phyloP scores from a whole-genome alignment of 2,329 filamentous ascomycete genomes.

The Lecanicillium sp. region DNA sequence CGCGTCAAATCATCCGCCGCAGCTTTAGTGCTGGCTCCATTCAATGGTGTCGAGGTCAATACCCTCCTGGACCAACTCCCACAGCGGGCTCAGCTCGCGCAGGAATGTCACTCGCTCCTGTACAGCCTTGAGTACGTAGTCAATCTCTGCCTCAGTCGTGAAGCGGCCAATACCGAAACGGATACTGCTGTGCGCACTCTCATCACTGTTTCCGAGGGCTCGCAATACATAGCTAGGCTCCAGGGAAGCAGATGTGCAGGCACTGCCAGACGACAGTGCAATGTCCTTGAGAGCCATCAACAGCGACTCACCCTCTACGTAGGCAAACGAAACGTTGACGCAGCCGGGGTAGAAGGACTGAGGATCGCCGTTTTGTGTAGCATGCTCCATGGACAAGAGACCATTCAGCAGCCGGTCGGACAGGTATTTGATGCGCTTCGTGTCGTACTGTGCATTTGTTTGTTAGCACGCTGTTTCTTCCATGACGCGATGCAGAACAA shows the following conservation, averaged over 20 bases:
- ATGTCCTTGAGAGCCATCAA: slow-evolving; percentile 99
- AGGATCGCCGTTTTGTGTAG: slow-evolving; percentile 79
- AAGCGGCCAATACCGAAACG: slow-evolving; percentile 96
- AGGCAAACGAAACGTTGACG: slow-evolving; percentile 97
- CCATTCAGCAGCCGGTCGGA: slow-evolving; percentile 79
- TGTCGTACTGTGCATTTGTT: slow-evolving; percentile 67
- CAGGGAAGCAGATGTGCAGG: slow-evolving; percentile 92
- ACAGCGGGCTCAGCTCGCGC: slow-evolving; percentile 87
- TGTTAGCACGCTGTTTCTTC: slow-evolving; percentile 9
- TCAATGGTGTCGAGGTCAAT: slow-evolving; percentile 93
- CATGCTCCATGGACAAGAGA: slow-evolving; percentile 85
- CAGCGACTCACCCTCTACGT: slow-evolving; percentile 95
- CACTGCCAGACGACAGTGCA: slow-evolving; percentile 90
- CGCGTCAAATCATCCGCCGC: not conserved
- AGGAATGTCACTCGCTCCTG: slow-evolving; percentile 85
- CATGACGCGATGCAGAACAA: slow-evolving; percentile 8
- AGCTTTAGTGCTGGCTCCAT: slow-evolving; percentile 84
- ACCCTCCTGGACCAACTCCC: slow-evolving; percentile 97
- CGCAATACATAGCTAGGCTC: slow-evolving; percentile 95
- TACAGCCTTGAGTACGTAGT: slow-evolving; percentile 95
- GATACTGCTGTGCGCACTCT: slow-evolving; percentile 96
- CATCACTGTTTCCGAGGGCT: slow-evolving; percentile 90
- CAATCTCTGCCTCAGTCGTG: slow-evolving; percentile 90
- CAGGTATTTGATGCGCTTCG: slow-evolving; percentile 71
- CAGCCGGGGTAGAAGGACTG: slow-evolving; percentile 87